Percentiles rank a stretch among this genome's conserved stretches.
These are phyloP conservation scores for Areca catechu DNA, from an alignment of 176 grass and related monocot species.

Conservation along the genomic window DNA sequence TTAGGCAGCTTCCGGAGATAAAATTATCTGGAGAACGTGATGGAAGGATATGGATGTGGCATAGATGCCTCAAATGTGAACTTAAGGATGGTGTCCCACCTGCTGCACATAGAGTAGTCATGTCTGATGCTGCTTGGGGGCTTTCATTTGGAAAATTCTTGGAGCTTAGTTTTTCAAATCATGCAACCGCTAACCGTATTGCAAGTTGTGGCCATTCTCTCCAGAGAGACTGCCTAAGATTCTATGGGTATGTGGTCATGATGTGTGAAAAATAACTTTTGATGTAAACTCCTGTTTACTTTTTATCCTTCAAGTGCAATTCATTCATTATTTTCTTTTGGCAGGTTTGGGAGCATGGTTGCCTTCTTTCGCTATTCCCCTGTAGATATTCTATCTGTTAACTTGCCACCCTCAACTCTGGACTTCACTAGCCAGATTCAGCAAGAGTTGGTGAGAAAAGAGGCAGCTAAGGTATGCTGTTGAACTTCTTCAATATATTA, in stretches of 20 bases:
- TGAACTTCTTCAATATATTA: constrained; percentile 15
- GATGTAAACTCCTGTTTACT: background rate
- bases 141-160: constrained; percentile 96
- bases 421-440: constrained; percentile 44
- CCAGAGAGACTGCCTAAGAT: constrained; percentile 74
- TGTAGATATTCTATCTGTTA: constrained; percentile 64
- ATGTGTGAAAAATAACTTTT: constrained; percentile 3
- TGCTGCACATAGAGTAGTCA: constrained; percentile 53
- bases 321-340: constrained; percentile 20
- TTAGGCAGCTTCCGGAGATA: constrained; percentile 42
- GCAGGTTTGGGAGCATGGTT: constrained; percentile 86
- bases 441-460: constrained; percentile 77
- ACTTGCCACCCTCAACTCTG: constrained; percentile 56
- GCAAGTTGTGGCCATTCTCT: constrained; percentile 86
- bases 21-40: constrained; percentile 68
- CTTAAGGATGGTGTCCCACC: constrained; percentile 69
- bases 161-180: constrained; percentile 91
- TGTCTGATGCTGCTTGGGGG: constrained; percentile 89
- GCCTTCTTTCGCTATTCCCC: constrained; percentile 75
- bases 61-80: constrained; percentile 73
- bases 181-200: constrained; percentile 76
- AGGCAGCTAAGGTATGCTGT: constrained; percentile 57
- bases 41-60: constrained; percentile 99
- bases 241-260: constrained; percentile 59
- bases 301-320: background rate